Evolutionary conservation across 163 green algal genomes (phyloP).

Genomic region (Scenedesmus sp.): DNA sequence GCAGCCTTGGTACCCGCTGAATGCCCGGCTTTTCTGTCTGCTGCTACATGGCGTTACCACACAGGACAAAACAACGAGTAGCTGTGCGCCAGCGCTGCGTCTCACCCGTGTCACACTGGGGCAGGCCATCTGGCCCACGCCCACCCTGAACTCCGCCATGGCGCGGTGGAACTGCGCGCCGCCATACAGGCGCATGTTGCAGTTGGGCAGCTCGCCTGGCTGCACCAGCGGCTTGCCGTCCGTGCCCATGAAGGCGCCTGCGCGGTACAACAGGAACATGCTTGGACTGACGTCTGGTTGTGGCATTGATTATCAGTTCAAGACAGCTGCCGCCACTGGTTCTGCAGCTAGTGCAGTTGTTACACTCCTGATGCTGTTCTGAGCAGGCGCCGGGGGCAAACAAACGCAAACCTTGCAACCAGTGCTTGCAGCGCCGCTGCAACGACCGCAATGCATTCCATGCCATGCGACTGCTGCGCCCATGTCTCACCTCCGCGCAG

Average conservation of each 20-base stretch:
- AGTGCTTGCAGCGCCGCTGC: too few species aligned
- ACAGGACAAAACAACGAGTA: neutral
- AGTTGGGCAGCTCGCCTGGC: slow-evolving; percentile 83
- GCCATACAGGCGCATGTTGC: slow-evolving; percentile 95
- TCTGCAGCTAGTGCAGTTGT: too few species aligned
- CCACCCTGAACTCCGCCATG: slow-evolving; percentile 92
- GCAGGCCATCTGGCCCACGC: slow-evolving; percentile 45
- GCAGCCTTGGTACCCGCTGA: too few species aligned
- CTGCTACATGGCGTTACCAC: neutral
- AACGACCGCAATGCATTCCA: too few species aligned
- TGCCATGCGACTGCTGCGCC: too few species aligned
- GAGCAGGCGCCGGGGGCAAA: too few species aligned
- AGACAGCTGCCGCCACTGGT: too few species aligned
- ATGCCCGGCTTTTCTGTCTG: neutral
- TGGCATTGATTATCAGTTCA: too few species aligned
- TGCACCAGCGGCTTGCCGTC: slow-evolving; percentile 75
- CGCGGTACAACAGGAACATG: too few species aligned
- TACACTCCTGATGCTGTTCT: too few species aligned
- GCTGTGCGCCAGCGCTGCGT: neutral
- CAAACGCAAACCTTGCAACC: too few species aligned
- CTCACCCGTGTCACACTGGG: neutral
- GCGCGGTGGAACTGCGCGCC: slow-evolving; percentile 95
- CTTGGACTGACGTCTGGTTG: too few species aligned
- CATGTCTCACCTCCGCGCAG: slow-evolving; percentile 77
- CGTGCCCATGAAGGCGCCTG: slow-evolving; percentile 83